These are phyloP conservation scores for Boletus coccyginus DNA, from an alignment of 768 basidiomycete species.

Conservation along the genomic window DNA sequence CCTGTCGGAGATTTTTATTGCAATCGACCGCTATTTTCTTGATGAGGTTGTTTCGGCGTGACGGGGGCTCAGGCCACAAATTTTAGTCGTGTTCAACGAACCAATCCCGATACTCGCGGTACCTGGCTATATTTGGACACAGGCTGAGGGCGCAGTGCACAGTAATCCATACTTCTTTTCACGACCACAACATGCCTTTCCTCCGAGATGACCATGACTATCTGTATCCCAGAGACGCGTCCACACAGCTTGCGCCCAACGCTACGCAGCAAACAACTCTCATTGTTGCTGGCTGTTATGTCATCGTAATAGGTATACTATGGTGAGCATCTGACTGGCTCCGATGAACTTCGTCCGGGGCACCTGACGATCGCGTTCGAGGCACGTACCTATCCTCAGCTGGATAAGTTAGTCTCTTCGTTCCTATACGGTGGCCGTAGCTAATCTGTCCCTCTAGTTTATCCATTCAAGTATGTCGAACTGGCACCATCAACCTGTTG, in stretches of 20 bases:
- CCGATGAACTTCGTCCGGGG: neutral
- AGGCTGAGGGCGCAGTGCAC: conserved; percentile 2
- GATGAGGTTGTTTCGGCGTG: too few species aligned
- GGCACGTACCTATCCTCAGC: conserved; percentile 77
- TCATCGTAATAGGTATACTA: conserved; percentile 72
- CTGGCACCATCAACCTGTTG: neutral
- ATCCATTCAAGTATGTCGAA: conserved; percentile 85
- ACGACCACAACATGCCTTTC: conserved; percentile 31
- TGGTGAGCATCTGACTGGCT: conserved; percentile 48
- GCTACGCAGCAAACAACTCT: conserved; percentile 72
- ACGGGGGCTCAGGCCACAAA: too few species aligned
- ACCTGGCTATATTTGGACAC: conserved; percentile 1
- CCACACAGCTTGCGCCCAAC: conserved; percentile 54
- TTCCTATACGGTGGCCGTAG: neutral
- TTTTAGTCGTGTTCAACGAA: too few species aligned
- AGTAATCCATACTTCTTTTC: conserved; percentile 5
- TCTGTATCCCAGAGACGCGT: conserved; percentile 27
- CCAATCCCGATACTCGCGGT: neutral
- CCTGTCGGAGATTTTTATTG: too few species aligned
- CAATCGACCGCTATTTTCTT: too few species aligned
- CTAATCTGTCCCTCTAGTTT: conserved; percentile 48
- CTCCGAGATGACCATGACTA: conserved; percentile 15
- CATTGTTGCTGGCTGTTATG: conserved; percentile 76
- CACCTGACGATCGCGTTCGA: conserved; percentile 25
- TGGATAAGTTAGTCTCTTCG: conserved; percentile 58